These are phyloP conservation scores for Mucor velutinosus DNA, from an alignment of 371 early-diverging fungal species.

Conservation along the genomic window DNA sequence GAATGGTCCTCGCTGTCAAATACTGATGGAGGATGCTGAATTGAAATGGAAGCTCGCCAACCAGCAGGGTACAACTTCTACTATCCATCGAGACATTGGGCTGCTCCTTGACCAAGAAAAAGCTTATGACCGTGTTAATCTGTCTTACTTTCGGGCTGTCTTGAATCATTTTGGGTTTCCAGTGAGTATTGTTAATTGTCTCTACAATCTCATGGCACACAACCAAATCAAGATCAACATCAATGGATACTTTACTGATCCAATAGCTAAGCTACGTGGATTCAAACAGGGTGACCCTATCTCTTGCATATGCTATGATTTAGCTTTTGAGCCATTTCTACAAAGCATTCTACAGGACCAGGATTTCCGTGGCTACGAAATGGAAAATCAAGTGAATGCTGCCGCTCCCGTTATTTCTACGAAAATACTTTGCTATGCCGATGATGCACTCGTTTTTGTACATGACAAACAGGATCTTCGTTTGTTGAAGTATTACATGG, in stretches of 20 bases:
- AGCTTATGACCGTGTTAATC: too few species aligned
- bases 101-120: too few species aligned
- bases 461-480: not conserved
- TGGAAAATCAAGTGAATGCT: not conserved
- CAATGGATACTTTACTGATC: slow-evolving; percentile 20
- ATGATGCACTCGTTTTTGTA: slow-evolving; percentile 15
- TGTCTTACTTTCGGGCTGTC: too few species aligned
- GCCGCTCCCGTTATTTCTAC: not conserved
- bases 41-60: too few species aligned
- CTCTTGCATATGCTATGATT: slow-evolving; percentile 12
- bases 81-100: too few species aligned
- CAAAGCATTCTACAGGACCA: not conserved
- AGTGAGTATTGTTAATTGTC: too few species aligned
- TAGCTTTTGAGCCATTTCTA: slow-evolving; percentile 16
- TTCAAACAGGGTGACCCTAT: slow-evolving; percentile 20
- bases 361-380: not conserved
- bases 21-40: too few species aligned
- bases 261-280: too few species aligned
- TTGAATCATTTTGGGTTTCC: too few species aligned
- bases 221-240: slow-evolving; percentile 7
- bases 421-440: slow-evolving; percentile 19
- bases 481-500: not conserved
- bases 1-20: too few species aligned
- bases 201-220: too few species aligned
- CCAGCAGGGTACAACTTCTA: too few species aligned